Conservation (phyloP, 495 filamentous ascomycete genomes). For the Hyaloscypha variabilis region DNA sequence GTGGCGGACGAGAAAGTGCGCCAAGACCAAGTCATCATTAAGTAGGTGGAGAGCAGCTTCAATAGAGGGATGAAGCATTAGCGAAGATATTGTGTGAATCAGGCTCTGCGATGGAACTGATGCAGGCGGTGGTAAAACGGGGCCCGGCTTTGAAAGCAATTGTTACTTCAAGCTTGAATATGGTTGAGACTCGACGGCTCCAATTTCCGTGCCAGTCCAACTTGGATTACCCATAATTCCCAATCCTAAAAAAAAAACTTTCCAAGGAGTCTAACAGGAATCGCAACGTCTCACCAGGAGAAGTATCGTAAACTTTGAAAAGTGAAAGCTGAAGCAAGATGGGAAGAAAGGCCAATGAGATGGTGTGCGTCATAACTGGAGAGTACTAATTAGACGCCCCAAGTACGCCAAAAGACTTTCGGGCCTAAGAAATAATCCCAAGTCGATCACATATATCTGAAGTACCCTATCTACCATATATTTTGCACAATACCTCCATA, state of each 20-base stretch:
- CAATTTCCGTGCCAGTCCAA: not conserved
- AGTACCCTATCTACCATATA: too few relatives aligned
- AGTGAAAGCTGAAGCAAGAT: not conserved
- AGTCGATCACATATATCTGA: not conserved
- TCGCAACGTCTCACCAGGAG: not conserved
- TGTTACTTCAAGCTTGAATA: not conserved
- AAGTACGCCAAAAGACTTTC: not conserved
- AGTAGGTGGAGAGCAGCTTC: constrained; percentile 47
- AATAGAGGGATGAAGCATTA: constrained; percentile 44
- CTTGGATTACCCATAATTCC: not conserved
- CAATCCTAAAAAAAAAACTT: not conserved
- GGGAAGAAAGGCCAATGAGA: not conserved
- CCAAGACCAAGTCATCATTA: constrained; percentile 43
- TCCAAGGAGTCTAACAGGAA: not conserved
- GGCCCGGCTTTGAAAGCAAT: not conserved
- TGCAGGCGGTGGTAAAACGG: not conserved
- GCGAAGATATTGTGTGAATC: constrained; percentile 35
- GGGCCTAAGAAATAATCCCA: not conserved
- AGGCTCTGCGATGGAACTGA: constrained; percentile 16
- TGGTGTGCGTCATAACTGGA: not conserved
- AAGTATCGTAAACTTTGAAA: not conserved
- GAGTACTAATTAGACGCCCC: not conserved
- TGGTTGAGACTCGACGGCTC: not conserved
- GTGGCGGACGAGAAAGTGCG: constrained; percentile 47
- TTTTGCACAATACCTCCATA: too few relatives aligned